These are phyloP conservation scores for Erodium maritimum DNA, from an alignment of 345 rosid species.

Conservation along the genomic window DNA sequence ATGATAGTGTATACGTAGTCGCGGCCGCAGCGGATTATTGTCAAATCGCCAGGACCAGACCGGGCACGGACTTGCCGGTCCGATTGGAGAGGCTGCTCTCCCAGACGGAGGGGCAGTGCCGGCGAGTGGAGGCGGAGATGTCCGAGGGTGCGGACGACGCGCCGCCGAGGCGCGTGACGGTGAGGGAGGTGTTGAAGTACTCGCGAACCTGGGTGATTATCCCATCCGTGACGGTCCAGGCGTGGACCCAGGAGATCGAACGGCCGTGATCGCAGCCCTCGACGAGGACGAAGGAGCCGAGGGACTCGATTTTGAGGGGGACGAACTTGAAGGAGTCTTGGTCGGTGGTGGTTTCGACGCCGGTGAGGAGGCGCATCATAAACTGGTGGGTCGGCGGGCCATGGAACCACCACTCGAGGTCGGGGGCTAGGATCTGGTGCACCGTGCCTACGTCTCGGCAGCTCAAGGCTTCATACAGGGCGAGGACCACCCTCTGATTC, in stretches of 20 bases:
- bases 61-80: slow-evolving; percentile 86
- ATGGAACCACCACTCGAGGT: slow-evolving; percentile 99
- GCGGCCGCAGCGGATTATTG: not conserved
- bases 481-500: slow-evolving; percentile 75
- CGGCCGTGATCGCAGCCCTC: slow-evolving; percentile 65
- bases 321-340: slow-evolving; percentile 32
- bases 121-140: slow-evolving; percentile 20
- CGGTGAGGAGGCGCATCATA: slow-evolving; percentile 94
- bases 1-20: not conserved
- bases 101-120: slow-evolving; percentile 67
- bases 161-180: slow-evolving; percentile 61
- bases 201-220: slow-evolving; percentile 81
- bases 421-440: slow-evolving; percentile 62
- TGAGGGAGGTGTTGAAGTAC: slow-evolving; percentile 89
- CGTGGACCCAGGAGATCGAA: slow-evolving; percentile 85
- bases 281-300: slow-evolving; percentile 62
- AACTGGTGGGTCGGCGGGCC: slow-evolving; percentile 97
- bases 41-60: slow-evolving; percentile 58
- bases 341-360: slow-evolving; percentile 23
- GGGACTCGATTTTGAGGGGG: slow-evolving; percentile 33
- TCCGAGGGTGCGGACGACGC: slow-evolving; percentile 15
- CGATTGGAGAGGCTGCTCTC: slow-evolving; percentile 65
- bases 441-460: slow-evolving; percentile 69
- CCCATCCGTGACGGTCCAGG: slow-evolving; percentile 93
- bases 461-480: slow-evolving; percentile 74